Evolutionary conservation across 2,329 filamentous ascomycete genomes (phyloP), one percentile per base, ranked within the genome.

Genomic region (Apiospora hydei): DNA sequence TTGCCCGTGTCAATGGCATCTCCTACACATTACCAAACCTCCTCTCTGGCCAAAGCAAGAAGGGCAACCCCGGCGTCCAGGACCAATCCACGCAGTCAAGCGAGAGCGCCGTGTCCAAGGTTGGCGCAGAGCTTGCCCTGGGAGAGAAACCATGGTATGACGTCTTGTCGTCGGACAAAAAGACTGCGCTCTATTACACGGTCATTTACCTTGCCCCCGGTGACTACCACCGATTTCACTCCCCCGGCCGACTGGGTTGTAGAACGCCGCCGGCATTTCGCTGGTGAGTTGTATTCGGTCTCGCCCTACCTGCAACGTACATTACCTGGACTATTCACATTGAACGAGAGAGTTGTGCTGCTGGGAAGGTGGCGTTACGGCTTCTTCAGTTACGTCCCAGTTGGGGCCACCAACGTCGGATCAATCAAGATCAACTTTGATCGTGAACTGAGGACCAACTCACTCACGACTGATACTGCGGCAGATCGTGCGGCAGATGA

Each of bases 181-280:
- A 85, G 81, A 94, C 92, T 6, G 90, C 92, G 13, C 89, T 99
- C 10, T 98, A 97, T 86, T 99, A 98, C 83, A 93, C 88, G 73
- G 97, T 99, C 74, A 91, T 99, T 79, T 99, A 99, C 84, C 90
- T 99, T 61, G 96, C 97, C 0, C 96, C 96, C 0, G 96, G 96
- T 69, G 97, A 99, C 85, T 99, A 99, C 84, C 96, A 99, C 84
- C 94, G 96, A 75, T 99, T 98, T 86, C 97, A 99, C 85, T 97
- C 94, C 1, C 1, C 96, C 96, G 0, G 92, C 94, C 1, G 93
- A 94, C 77, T 99, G 96, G 96, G 95, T 99, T 21, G 96, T 96
- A 46, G 94, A 98, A 83, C 92, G 92, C 75, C 91, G 97, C 61
- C 93, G 96, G n/a, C 96, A 99, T 84, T 99, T 99, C 80, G 95